Evolutionary conservation across 202 grass and related monocot genomes (phyloP).

Genomic region (Tripidium arundinaceum): DNA sequence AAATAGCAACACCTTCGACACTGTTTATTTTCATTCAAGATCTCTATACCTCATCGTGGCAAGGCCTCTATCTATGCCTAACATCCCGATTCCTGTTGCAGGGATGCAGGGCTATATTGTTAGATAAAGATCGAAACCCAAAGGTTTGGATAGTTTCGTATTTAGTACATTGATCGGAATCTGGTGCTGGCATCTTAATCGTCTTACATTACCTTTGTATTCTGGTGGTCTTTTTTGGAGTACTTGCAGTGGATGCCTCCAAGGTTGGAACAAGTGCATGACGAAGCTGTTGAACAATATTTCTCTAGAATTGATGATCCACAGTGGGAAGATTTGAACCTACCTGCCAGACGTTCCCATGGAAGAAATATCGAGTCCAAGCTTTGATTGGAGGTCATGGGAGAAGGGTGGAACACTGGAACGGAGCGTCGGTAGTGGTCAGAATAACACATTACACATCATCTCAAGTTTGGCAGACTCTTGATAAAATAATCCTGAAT

Average conservation of each 20-base stretch:
- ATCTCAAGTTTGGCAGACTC: not conserved
- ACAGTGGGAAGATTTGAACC: conserved; percentile 67
- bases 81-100: conserved; percentile 33
- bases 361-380: conserved; percentile 45
- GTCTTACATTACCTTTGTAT: not conserved
- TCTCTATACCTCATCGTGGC: no score
- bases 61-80: not conserved
- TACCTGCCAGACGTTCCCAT: conserved; percentile 25
- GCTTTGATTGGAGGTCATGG: conserved; percentile 31
- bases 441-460: not conserved
- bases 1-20: not conserved
- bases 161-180: not conserved
- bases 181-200: not conserved
- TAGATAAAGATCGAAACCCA: conserved; percentile 80
- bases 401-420: not conserved
- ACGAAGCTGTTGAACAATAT: conserved; percentile 48
- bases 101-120: conserved; percentile 80
- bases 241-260: conserved; percentile 79
- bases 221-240: not conserved
- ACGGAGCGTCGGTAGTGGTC: no score
- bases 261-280: conserved; percentile 63
- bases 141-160: conserved; percentile 42
- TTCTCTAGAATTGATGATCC: conserved; percentile 66
- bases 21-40: no score
- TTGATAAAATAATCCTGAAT: not conserved